Evolutionary conservation across 1,284 basidiomycete species (phyloP), one percentile per base, ranked within the genome.

Genomic region (Cerioporus squamosus): DNA sequence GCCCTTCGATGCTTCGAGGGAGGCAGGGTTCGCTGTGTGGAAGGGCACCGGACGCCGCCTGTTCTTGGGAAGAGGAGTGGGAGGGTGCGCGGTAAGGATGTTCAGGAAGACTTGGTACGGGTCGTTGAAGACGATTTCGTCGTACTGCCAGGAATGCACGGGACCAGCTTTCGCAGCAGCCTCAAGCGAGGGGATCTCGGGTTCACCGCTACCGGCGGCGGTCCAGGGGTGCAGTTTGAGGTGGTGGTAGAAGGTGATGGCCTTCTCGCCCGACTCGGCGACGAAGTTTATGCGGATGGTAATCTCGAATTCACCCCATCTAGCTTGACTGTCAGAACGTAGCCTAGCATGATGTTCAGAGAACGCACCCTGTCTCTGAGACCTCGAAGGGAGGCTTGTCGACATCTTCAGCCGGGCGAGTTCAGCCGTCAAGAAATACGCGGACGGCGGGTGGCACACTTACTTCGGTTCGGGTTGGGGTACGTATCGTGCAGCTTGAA

Each of bases 251-350:
- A 97, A 79, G 5, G 85, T 83, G 62, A 98, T 79, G 7, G 94
- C 86, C 74, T 98, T 98, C 75, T 99, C 97, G 51, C 87, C 90
- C 2, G 95, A 88, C 74, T 99, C 97, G 44, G 84, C 75, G n/a
- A 95, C 82, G 75, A 99, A 98, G 51, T 90, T 92, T 62, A 99
- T 90, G 62, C 94, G 88, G 68, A 99, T 97, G 69, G 91, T 87
- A 61, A 99, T 91, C 68, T 98, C 95, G 75, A 99, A 99, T 79
- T 99, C 97, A 70, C 97, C 97, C 97, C 97, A 99, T 46, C 97
- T 93, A 31, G 26, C 33, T 46, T 33, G 39, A 17, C 38, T 33
- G 26, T 24, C 0, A 26, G 18, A 4, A 12, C 26, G 14, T 8
- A 36, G 17, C 22, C 8, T 15, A 15, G 7, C n/a, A 17, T 8